Evolutionary conservation across 805 yeast species (phyloP).

Genomic region (Metschnikowia hibisci): DNA sequence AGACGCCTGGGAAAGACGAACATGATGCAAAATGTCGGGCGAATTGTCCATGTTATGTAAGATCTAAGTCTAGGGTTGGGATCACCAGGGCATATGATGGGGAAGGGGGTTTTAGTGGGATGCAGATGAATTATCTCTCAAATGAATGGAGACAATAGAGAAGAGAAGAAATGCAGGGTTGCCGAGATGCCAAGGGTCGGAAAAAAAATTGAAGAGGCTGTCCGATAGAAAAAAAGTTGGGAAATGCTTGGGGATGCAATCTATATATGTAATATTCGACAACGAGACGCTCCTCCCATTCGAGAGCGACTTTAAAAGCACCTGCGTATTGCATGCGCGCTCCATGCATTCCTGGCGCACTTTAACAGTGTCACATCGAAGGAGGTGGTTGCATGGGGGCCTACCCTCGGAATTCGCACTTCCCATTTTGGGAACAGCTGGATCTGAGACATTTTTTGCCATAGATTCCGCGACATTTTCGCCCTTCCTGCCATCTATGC

Average conservation of each 20-base stretch:
- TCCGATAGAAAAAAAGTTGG: conserved; percentile 6
- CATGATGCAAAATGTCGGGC: conserved; percentile 18
- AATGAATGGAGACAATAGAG: conserved; percentile 5
- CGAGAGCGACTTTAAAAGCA: conserved; percentile 3
- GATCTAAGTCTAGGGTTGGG: neutral
- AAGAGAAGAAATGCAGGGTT: conserved; percentile 4
- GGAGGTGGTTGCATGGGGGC: conserved; percentile 7
- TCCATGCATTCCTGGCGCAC: conserved; percentile 5
- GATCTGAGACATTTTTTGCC: conserved; percentile 4
- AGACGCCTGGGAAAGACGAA: conserved; percentile 29
- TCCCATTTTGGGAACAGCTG: conserved; percentile 1
- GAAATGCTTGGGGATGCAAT: neutral
- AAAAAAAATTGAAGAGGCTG: conserved; percentile 1
- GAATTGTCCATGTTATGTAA: conserved; percentile 11
- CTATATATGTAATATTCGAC: conserved; percentile 1
- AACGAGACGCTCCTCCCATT: neutral
- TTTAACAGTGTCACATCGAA: conserved; percentile 3
- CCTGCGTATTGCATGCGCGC: conserved; percentile 5
- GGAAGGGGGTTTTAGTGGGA: neutral
- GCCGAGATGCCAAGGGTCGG: neutral
- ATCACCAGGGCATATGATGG: conserved; percentile 3
- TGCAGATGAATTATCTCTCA: conserved; percentile 1
- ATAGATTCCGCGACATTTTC: conserved; percentile 2
- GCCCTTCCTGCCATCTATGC: neutral
- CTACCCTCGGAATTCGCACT: conserved; percentile 4